A percentile compares a stretch with the other conserved stretches of the same genome.
phyloP scores from a whole-genome alignment of 2,329 filamentous ascomycete genomes.

The Chaetomium sp. region DNA sequence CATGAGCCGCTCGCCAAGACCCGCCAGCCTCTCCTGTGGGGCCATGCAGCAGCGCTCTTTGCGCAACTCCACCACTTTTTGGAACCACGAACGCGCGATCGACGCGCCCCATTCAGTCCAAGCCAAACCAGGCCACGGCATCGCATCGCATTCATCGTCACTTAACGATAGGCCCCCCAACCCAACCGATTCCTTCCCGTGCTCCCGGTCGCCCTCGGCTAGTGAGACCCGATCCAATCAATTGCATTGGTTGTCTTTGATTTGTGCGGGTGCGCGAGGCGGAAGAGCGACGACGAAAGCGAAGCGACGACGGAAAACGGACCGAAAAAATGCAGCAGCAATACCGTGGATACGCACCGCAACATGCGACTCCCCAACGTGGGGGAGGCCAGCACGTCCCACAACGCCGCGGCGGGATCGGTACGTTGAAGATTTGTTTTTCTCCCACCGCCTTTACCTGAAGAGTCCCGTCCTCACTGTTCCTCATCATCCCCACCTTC shows the following conservation, averaged over 20 bases:
- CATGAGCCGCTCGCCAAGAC: not conserved
- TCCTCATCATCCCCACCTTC: constrained; percentile 8
- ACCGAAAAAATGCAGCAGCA: constrained; percentile 22
- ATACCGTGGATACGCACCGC: constrained; percentile 22
- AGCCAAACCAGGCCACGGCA: not conserved
- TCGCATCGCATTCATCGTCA: too few relatives aligned
- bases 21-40: not conserved
- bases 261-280: too few relatives aligned
- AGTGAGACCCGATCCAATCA: too few relatives aligned
- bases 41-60: not conserved
- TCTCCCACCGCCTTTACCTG: not conserved
- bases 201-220: not conserved
- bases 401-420: constrained; percentile 25
- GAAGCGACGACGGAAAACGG: not conserved
- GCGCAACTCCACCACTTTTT: constrained; percentile 15
- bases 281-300: not conserved
- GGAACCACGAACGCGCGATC: constrained; percentile 22
- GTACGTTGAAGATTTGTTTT: constrained; percentile 18
- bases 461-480: constrained; percentile 1
- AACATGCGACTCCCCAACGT: constrained; percentile 18
- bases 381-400: constrained; percentile 21
- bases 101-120: constrained; percentile 17
- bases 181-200: not conserved
- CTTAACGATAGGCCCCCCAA: too few relatives aligned
- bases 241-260: too few relatives aligned